Evolutionary conservation across 768 basidiomycete species (phyloP).

Genomic region (Phlebiopsis flavidoalba): DNA sequence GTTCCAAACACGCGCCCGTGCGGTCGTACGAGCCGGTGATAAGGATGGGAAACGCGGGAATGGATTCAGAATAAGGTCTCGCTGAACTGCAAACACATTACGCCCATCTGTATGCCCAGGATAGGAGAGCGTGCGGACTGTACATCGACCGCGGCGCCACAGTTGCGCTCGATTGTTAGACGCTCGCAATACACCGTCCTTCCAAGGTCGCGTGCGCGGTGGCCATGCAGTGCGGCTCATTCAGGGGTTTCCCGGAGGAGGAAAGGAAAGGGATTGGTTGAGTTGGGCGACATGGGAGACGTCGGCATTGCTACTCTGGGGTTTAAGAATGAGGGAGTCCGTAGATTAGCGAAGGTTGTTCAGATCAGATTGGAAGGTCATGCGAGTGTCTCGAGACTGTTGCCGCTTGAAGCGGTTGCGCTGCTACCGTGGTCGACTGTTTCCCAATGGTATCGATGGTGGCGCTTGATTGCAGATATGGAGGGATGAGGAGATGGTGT

Average conservation of each 20-base stretch:
- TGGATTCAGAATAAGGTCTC: slow-evolving; percentile 80
- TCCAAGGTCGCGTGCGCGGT: slow-evolving; percentile 88
- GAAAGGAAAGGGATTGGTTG: slow-evolving; percentile 25
- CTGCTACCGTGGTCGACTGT: slow-evolving; percentile 2
- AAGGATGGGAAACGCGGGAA: slow-evolving; percentile 85
- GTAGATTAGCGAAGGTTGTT: neutral
- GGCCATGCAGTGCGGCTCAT: slow-evolving; percentile 11
- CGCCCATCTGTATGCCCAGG: slow-evolving; percentile 94
- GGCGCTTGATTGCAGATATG: slow-evolving; percentile 20
- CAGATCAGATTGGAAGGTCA: neutral
- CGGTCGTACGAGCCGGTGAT: slow-evolving; percentile 98
- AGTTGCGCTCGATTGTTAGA: slow-evolving; percentile 94
- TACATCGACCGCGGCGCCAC: slow-evolving; percentile 91
- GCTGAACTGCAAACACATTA: slow-evolving; percentile 95
- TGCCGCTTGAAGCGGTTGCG: slow-evolving; percentile 53
- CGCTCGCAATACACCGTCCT: slow-evolving; percentile 97
- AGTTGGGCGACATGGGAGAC: slow-evolving; percentile 2
- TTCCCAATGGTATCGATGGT: slow-evolving; percentile 38
- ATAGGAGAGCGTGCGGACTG: slow-evolving; percentile 74
- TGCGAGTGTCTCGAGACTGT: slow-evolving; percentile 29
- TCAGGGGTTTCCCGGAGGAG: too few species aligned
- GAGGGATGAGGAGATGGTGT: slow-evolving; percentile 18
- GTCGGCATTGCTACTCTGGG: neutral
- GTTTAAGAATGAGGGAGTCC: neutral
- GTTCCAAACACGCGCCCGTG: slow-evolving; percentile 93